Conservation (phyloP, 495 filamentous ascomycete genomes). For the Clavariopsis aquatica region DNA sequence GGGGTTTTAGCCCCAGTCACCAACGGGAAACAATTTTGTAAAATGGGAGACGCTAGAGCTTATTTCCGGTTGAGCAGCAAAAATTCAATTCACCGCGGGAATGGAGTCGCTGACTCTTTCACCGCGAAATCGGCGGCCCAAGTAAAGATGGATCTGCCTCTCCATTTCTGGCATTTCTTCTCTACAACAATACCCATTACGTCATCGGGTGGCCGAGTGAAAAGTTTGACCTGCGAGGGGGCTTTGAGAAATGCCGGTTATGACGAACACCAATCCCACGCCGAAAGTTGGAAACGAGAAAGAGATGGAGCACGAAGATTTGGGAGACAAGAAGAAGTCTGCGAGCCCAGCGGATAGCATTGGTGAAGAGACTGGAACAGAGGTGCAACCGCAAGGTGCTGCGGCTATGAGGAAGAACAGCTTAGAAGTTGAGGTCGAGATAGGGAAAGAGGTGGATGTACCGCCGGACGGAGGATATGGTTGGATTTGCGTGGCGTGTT, state of each 20-base stretch:
- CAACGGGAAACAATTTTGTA: neutral
- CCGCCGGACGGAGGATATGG: slow-evolving; percentile 56
- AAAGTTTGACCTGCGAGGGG: no score
- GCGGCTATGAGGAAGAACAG: neutral
- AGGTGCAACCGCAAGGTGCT: neutral
- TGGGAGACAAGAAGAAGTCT: neutral
- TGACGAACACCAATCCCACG: neutral
- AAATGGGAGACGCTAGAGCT: neutral
- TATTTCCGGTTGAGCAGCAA: neutral
- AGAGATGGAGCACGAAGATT: neutral
- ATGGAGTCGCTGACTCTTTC: no score
- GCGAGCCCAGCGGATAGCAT: slow-evolving; percentile 15
- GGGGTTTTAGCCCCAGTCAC: neutral
- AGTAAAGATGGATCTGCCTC: no score
- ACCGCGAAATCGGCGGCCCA: no score
- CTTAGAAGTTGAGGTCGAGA: neutral
- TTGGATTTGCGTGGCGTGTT: slow-evolving; percentile 49
- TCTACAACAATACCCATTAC: no score
- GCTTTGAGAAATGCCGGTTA: neutral
- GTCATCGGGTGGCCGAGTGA: no score
- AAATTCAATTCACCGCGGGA: neutral
- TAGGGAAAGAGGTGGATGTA: slow-evolving; percentile 21
- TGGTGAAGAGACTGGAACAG: neutral
- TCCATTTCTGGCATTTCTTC: no score
- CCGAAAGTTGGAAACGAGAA: neutral